Conservation (phyloP, 1,284 basidiomycete genomes). For the Puccinia novopanici region DNA sequence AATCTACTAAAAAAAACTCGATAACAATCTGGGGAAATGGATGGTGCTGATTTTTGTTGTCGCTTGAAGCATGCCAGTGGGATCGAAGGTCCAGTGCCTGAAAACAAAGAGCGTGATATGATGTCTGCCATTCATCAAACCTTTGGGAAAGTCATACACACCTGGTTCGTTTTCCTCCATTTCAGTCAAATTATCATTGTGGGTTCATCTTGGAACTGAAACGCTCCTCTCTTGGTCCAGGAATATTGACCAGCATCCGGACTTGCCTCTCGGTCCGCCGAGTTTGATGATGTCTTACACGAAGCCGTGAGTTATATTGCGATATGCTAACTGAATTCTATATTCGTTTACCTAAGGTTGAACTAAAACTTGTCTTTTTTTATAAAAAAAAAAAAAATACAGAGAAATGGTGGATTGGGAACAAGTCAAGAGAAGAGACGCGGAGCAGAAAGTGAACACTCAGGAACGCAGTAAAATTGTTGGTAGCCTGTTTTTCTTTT, state of each 20-base stretch:
- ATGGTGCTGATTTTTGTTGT: not conserved
- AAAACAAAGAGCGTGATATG: conserved; percentile 51
- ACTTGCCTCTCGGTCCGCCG: conserved; percentile 53
- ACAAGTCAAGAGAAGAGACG: conserved; percentile 48
- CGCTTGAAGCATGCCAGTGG: conserved; percentile 19
- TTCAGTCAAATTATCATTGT: not conserved
- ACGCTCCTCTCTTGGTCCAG: not conserved
- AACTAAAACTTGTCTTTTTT: not conserved
- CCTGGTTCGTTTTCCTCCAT: conserved; percentile 44
- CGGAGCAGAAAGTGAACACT: conserved; percentile 47
- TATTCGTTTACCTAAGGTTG: not conserved
- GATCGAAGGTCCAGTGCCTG: conserved; percentile 47
- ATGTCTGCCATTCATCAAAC: conserved; percentile 51
- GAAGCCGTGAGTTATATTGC: conserved; percentile 6
- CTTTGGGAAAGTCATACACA: conserved; percentile 53
- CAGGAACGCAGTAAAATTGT: conserved; percentile 42
- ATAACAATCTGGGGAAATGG: no score
- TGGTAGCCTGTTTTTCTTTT: not conserved
- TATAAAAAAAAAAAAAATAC: not conserved
- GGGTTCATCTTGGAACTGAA: not conserved
- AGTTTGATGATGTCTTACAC: conserved; percentile 52
- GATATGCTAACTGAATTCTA: not conserved
- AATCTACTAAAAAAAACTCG: conserved; percentile 4
- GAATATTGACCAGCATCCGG: conserved; percentile 51
- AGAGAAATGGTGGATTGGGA: conserved; percentile 49